Evolutionary conservation across 2,329 filamentous ascomycete genomes (phyloP).

Genomic region (Monilinia laxa): DNA sequence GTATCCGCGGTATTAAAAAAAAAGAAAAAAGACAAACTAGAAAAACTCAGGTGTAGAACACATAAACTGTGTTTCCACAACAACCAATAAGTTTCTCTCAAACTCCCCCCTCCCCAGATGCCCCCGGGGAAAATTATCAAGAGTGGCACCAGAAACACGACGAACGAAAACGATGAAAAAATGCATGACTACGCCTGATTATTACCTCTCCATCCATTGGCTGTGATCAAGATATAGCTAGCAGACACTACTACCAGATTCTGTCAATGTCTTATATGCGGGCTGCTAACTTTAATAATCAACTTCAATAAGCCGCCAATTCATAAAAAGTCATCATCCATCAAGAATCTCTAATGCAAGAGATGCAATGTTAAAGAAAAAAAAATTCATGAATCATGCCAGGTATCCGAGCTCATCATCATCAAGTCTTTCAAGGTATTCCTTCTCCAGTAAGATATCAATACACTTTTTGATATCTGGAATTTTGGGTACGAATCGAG

Average conservation of each 20-base stretch:
- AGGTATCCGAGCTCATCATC: slow-evolving; percentile 94
- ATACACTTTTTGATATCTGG: slow-evolving; percentile 99
- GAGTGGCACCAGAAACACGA: slow-evolving; percentile 11
- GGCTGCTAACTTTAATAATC: slow-evolving; percentile 17
- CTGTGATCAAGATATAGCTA: slow-evolving; percentile 10
- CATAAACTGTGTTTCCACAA: background rate
- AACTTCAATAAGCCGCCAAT: slow-evolving; percentile 18
- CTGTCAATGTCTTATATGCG: background rate
- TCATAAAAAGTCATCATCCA: slow-evolving; percentile 21
- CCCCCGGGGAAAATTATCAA: slow-evolving; percentile 6
- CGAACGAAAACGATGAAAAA: slow-evolving; percentile 11
- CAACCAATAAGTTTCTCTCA: slow-evolving; percentile 10
- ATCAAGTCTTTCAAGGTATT: slow-evolving; percentile 94
- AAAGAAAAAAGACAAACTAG: background rate
- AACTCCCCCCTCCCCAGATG: slow-evolving; percentile 12
- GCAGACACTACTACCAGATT: slow-evolving; percentile 12
- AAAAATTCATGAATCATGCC: slow-evolving; percentile 58
- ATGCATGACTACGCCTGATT: slow-evolving; percentile 18
- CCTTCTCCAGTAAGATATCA: slow-evolving; percentile 96
- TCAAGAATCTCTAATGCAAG: slow-evolving; percentile 12
- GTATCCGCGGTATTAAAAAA: slow-evolving; percentile 19
- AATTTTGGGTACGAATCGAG: slow-evolving; percentile 89
- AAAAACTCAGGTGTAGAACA: slow-evolving; percentile 11
- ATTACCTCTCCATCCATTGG: slow-evolving; percentile 7
- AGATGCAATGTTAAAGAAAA: slow-evolving; percentile 3